Conservation (phyloP, 768 basidiomycete genomes). For the Boletus sp. region DNA sequence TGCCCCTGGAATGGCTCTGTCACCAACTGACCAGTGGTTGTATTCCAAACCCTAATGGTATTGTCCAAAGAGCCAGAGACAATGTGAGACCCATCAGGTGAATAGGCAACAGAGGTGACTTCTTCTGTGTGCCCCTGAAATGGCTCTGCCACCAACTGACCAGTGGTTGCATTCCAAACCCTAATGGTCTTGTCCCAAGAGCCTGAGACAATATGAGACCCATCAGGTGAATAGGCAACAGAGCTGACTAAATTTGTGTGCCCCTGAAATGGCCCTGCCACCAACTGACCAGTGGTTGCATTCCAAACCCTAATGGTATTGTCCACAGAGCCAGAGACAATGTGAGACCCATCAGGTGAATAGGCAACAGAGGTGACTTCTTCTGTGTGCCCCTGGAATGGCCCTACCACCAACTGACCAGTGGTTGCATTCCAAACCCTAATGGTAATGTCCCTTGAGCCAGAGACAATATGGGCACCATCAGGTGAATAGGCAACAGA, state of each 20-base stretch:
- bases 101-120: too few relatives aligned
- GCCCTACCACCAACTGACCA: constrained; percentile 6
- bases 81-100: too few relatives aligned
- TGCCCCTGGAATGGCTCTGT: too few relatives aligned
- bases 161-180: too few relatives aligned
- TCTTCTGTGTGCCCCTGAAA: too few relatives aligned
- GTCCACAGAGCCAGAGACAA: neutral
- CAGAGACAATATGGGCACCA: too few relatives aligned
- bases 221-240: too few relatives aligned
- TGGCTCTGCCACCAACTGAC: too few relatives aligned
- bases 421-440: constrained; percentile 9
- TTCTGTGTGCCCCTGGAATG: neutral
- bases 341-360: neutral
- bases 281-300: neutral
- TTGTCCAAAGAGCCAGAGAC: too few relatives aligned
- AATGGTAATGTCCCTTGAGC: neutral
- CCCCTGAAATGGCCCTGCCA: constrained; percentile 6
- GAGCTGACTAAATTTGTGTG: neutral
- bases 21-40: too few relatives aligned
- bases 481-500: too few relatives aligned
- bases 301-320: constrained; percentile 13
- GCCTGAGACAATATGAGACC: neutral
- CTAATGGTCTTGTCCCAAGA: neutral
- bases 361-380: neutral
- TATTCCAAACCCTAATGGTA: too few relatives aligned